These are phyloP conservation scores for Collybia mongolica DNA, from an alignment of 768 basidiomycete genomes.

Conservation along the genomic window DNA sequence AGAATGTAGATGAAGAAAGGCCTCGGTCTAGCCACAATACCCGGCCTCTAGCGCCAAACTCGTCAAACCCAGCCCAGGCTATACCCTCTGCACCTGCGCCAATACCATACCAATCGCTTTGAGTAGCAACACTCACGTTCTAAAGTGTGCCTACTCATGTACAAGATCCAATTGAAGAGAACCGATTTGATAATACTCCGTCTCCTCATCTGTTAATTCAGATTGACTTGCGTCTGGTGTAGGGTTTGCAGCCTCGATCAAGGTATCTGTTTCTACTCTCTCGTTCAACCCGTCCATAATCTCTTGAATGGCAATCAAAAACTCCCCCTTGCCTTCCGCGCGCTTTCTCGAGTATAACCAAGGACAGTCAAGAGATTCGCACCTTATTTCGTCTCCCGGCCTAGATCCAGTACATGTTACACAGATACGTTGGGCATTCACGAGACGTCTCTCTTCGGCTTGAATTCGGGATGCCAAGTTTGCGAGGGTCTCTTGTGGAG, in stretches of 20 bases:
- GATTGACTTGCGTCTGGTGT: neutral
- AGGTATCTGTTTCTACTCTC: slow-evolving; percentile 6
- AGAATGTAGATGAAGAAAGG: slow-evolving; percentile 57
- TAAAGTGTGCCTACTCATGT: slow-evolving; percentile 22
- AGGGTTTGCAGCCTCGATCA: neutral
- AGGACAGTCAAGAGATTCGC: slow-evolving; percentile 85
- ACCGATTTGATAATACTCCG: neutral
- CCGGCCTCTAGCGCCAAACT: slow-evolving; percentile 25
- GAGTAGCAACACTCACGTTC: too few relatives aligned
- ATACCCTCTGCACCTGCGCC: too few relatives aligned
- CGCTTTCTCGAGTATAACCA: slow-evolving; percentile 76
- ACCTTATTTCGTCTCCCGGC: slow-evolving; percentile 58
- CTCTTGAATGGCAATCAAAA: slow-evolving; percentile 30
- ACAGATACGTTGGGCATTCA: slow-evolving; percentile 68
- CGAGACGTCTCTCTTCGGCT: slow-evolving; percentile 52
- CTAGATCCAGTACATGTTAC: slow-evolving; percentile 62
- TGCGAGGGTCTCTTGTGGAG: slow-evolving; percentile 54
- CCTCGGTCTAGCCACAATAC: slow-evolving; percentile 19
- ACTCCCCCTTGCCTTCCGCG: slow-evolving; percentile 42
- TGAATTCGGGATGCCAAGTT: slow-evolving; percentile 54
- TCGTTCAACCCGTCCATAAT: slow-evolving; percentile 33
- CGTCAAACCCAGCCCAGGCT: too few relatives aligned
- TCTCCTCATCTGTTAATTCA: neutral
- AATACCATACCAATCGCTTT: too few relatives aligned
- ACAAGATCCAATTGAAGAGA: too few relatives aligned